Percentiles rank a stretch among this genome's conserved stretches.
These are phyloP conservation scores for Melocanna baccifera DNA, from an alignment of 176 grass and related monocot genomes.

Conservation along the genomic window DNA sequence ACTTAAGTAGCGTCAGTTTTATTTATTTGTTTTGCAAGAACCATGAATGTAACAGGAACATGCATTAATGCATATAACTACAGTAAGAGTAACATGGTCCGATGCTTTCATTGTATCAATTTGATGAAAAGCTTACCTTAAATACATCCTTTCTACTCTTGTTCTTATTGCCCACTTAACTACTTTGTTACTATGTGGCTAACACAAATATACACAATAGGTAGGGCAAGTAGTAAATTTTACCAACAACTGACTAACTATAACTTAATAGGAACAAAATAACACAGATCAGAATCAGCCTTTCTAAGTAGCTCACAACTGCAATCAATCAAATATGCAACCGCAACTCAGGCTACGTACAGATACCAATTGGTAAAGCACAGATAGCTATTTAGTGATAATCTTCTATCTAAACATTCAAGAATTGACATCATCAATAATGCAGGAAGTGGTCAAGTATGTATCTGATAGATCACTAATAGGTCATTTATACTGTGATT, in stretches of 20 bases:
- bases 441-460: not conserved
- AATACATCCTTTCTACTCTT: slow-evolving; percentile 1
- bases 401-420: not conserved
- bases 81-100: not conserved
- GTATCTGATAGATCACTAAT: not conserved
- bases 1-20: not conserved
- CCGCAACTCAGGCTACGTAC: not conserved
- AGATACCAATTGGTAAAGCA: not conserved
- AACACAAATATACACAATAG: not conserved
- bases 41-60: not conserved
- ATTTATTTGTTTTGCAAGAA: not conserved
- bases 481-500: not conserved
- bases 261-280: not conserved
- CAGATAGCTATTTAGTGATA: not conserved
- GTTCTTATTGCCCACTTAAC: not conserved
- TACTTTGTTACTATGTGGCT: not conserved
- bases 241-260: not conserved
- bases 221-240: not conserved
- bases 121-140: not conserved
- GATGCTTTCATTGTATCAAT: not conserved
- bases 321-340: not conserved
- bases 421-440: not conserved
- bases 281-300: not conserved
- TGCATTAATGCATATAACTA: not conserved
- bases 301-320: not conserved